phyloP scores from a whole-genome alignment of 2,329 filamentous ascomycete species.

The Apiospora malaysiana region DNA sequence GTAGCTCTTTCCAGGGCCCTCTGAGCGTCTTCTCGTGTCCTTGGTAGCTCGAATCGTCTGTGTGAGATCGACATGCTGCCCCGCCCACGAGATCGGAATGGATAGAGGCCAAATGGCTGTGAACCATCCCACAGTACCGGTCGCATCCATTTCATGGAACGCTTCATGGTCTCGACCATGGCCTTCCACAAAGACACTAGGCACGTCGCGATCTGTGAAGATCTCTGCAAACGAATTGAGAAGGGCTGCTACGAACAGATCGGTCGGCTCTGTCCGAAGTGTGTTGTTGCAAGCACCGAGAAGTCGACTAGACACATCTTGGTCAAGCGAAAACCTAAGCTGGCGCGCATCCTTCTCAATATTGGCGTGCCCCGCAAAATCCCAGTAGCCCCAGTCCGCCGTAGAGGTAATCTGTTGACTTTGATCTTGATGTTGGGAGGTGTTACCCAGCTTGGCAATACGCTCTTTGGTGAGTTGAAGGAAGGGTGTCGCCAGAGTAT shows the following conservation, averaged over 20 bases:
- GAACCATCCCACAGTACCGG: slow-evolving; percentile 24
- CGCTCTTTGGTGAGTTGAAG: neutral
- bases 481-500: neutral
- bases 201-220: slow-evolving; percentile 18
- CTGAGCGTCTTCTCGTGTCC: slow-evolving; percentile 5
- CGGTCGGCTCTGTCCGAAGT: slow-evolving; percentile 17
- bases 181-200: slow-evolving; percentile 20
- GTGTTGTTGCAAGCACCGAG: slow-evolving; percentile 22
- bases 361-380: neutral
- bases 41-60: slow-evolving; percentile 20
- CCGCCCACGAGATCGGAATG: neutral
- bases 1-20: neutral
- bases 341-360: neutral
- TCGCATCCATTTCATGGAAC: slow-evolving; percentile 15
- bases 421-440: neutral
- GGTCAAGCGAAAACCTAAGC: slow-evolving; percentile 18
- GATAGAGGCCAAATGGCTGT: slow-evolving; percentile 21
- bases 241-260: slow-evolving; percentile 20
- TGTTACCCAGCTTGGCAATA: neutral
- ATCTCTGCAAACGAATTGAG: slow-evolving; percentile 18
- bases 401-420: neutral
- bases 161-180: slow-evolving; percentile 22
- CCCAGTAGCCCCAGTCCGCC: slow-evolving; percentile 1
- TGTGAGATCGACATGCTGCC: neutral
- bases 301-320: neutral